phyloP scores from a whole-genome alignment of 2,329 filamentous ascomycete species.

The Neodidymelliopsis sp. region DNA sequence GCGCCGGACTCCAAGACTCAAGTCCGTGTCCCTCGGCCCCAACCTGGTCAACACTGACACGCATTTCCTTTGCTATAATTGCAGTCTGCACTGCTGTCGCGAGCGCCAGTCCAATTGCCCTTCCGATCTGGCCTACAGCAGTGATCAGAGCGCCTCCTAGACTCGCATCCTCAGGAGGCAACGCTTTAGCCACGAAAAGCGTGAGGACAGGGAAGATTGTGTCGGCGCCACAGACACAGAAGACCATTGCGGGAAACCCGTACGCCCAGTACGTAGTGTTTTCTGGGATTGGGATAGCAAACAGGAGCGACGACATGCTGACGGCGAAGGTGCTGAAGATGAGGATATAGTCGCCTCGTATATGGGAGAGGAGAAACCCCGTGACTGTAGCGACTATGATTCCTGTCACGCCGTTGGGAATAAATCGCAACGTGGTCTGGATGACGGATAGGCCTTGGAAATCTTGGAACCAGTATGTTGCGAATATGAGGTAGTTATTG shows the following conservation, averaged over 20 bases:
- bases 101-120: conserved; percentile 71
- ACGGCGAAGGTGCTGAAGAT: conserved; percentile 65
- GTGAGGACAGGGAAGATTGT: conserved; percentile 71
- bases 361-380: conserved; percentile 49
- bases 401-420: conserved; percentile 70
- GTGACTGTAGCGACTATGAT: conserved; percentile 64
- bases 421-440: conserved; percentile 73
- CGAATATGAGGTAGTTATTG: conserved; percentile 72
- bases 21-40: conserved; percentile 30
- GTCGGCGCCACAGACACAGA: conserved; percentile 71
- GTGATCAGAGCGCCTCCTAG: conserved; percentile 74
- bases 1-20: conserved; percentile 34
- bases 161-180: conserved; percentile 70
- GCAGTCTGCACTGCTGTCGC: conserved; percentile 70
- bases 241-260: conserved; percentile 70
- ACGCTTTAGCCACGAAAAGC: conserved; percentile 69
- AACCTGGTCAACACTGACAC: conserved; percentile 36
- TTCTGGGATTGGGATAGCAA: conserved; percentile 68
- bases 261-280: conserved; percentile 72
- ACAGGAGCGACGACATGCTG: conserved; percentile 65
- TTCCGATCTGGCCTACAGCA: conserved; percentile 69
- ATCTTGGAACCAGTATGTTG: conserved; percentile 75
- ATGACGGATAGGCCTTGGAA: conserved; percentile 68
- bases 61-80: conserved; percentile 49
- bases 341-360: conserved; percentile 66